These are phyloP conservation scores for Emergomyces africanus DNA, from an alignment of 2,329 filamentous ascomycete genomes.

Conservation along the genomic window DNA sequence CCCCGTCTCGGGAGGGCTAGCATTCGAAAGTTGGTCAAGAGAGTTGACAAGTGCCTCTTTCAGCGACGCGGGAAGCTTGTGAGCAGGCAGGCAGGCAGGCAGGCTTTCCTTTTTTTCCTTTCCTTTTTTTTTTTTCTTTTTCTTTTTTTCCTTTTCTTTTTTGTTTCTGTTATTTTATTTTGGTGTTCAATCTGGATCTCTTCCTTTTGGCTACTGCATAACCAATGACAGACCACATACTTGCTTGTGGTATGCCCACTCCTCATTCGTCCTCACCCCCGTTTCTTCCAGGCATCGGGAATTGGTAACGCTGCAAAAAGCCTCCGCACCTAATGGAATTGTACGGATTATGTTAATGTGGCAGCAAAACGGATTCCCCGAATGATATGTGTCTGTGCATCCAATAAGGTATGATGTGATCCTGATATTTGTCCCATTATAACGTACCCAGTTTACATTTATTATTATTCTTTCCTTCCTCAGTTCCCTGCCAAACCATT, in stretches of 20 bases:
- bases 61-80: background rate
- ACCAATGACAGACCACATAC: conserved; percentile 2
- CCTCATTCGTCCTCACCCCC: background rate
- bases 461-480: background rate
- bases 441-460: background rate
- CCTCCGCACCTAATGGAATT: conserved; percentile 2
- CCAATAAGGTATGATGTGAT: background rate
- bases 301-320: conserved; percentile 2
- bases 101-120: background rate
- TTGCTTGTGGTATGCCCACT: background rate
- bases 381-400: background rate
- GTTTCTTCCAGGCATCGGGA: conserved; percentile 2
- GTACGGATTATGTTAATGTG: background rate
- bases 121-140: background rate
- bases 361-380: background rate
- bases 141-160: background rate
- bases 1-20: background rate
- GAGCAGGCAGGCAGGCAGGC: background rate
- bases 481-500: background rate
- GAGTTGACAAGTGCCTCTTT: background rate
- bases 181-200: background rate
- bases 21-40: background rate
- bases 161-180: background rate
- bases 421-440: background rate
- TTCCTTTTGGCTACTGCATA: background rate